A percentile compares a stretch with the other conserved stretches of the same genome.
Conservation (phyloP, 2,329 filamentous ascomycete species). For the Aspergillus niger region DNA sequence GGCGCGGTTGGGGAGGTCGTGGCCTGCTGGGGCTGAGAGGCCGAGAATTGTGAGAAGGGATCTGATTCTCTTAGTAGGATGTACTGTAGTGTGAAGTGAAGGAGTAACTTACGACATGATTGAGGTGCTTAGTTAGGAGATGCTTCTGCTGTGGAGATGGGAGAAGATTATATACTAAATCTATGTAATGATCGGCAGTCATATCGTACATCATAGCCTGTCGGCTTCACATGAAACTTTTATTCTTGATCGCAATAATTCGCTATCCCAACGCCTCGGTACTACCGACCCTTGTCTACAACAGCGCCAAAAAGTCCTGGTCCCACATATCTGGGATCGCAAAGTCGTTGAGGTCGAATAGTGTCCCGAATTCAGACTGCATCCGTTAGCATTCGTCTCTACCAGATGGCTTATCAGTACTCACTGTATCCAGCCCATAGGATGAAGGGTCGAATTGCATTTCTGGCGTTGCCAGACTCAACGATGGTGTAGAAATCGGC, state of each 20-base stretch:
- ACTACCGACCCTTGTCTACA: background rate
- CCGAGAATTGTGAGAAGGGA: conserved; percentile 26
- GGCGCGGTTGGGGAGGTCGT: conserved; percentile 28
- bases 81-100: background rate
- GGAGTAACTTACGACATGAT: conserved; percentile 10
- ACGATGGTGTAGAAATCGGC: conserved; percentile 16
- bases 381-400: conserved; percentile 13
- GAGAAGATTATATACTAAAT: conserved; percentile 5
- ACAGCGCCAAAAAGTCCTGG: conserved; percentile 24
- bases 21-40: conserved; percentile 18
- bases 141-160: background rate
- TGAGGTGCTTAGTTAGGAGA: background rate
- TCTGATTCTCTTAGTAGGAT: background rate
- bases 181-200: background rate
- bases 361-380: conserved; percentile 34
- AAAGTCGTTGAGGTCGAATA: conserved; percentile 32
- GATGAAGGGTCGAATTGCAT: conserved; percentile 28
- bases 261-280: background rate
- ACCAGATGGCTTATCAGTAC: conserved; percentile 16
- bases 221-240: conserved; percentile 1
- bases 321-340: conserved; percentile 32
- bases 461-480: conserved; percentile 22
- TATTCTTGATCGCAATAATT: background rate
- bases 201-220: background rate
- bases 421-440: conserved; percentile 12